Evolutionary conservation across 2,329 filamentous ascomycete genomes (phyloP), one percentile per base, ranked within the genome.

Genomic region (Sporothrix pseudoabietina): DNA sequence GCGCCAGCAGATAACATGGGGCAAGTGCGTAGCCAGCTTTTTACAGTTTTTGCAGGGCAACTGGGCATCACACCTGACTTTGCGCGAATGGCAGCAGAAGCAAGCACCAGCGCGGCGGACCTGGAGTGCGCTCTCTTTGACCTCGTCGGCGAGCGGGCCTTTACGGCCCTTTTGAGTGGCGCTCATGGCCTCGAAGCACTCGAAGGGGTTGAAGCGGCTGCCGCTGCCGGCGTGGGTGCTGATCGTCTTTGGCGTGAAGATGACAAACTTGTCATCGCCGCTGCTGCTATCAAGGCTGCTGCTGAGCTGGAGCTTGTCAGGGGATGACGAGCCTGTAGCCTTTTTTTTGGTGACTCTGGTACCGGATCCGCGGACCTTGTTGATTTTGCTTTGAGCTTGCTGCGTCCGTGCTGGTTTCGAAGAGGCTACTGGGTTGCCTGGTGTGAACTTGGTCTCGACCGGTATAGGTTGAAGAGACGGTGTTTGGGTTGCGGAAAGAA

Each of bases 21-120:
- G 87, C 16, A 88, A 82, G 69, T 83, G 80, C 1, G 82, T 78
- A 71, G 83, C 82, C 71, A 88, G 82, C 79, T 87, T 87, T 76
- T 82, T 83, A 82, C 87, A 89, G 80, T 85, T 88, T 78, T 84
- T 84, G 80, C 87, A 89, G 0, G 87, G 86, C 63, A 87, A 81
- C 76, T 86, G 83, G 75, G 84, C 84, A 78, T 88, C 86, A 75
- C 87, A 89, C 78, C 85, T 86, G 71, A 89, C 87, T 78, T 89
- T 89, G 76, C 87, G 85, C 73, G 84, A 85, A 77, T 87, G 86
- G 77, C 87, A 89, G 80, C 86, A 87, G 80, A 89, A 89, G 78
- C 87, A 89, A 10, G 87, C 87, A 6, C 87, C 87, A 4, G 83
- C 79, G 44, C 86, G 83, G 19, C 87, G 84, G 12, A 89, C 86